Percentiles rank a stretch among this genome's conserved stretches.
Conservation (phyloP, 768 basidiomycete species). For the Macrolepiota albuminosa region DNA sequence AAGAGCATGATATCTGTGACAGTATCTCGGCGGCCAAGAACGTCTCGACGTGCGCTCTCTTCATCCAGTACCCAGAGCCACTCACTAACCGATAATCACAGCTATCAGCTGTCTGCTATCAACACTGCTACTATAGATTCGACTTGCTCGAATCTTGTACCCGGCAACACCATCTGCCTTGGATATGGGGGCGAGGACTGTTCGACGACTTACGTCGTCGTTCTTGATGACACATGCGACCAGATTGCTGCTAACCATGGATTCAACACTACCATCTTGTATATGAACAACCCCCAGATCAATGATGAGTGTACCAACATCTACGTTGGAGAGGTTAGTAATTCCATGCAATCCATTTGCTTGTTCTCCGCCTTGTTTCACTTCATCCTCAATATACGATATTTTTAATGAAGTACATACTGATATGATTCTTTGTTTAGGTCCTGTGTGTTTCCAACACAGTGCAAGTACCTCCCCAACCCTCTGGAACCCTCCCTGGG, state of each 20-base stretch:
- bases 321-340: conserved; percentile 69
- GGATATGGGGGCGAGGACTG: conserved; percentile 61
- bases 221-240: conserved; percentile 54
- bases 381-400: conserved; percentile 28
- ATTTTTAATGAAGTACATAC: conserved; percentile 23
- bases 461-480: conserved; percentile 40
- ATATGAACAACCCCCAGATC: conserved; percentile 74
- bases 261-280: conserved; percentile 51
- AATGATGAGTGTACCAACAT: conserved; percentile 53
- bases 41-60: conserved; percentile 52
- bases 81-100: conserved; percentile 20
- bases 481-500: conserved; percentile 20
- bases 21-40: conserved; percentile 56
- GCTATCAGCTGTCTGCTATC: conserved; percentile 69
- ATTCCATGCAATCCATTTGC: not conserved
- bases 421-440: conserved; percentile 16
- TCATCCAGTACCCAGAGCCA: not conserved
- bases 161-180: conserved; percentile 54
- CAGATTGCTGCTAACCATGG: conserved; percentile 31
- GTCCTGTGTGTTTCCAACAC: conserved; percentile 47
- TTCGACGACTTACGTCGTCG: conserved; percentile 51
- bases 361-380: too few species aligned
- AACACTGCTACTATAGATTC: conserved; percentile 49
- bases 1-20: conserved; percentile 60
- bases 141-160: conserved; percentile 53